Conservation (phyloP, 495 filamentous ascomycete species). For the Talaromyces nanjingensis region DNA sequence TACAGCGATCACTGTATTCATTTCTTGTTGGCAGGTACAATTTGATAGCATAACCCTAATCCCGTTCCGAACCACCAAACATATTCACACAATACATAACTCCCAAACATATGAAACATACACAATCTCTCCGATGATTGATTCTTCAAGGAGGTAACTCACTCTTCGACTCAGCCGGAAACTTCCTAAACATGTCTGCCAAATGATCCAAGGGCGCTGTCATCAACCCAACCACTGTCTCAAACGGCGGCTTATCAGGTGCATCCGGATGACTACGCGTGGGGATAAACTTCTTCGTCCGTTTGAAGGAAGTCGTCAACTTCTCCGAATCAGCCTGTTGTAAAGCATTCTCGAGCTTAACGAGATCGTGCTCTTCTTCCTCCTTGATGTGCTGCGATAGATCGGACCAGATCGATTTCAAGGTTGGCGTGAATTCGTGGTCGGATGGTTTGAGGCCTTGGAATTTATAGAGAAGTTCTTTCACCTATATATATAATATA, state of each 20-base stretch:
- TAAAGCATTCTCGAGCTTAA: constrained; percentile 42
- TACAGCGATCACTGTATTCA: not conserved
- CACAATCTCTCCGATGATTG: too few relatives aligned
- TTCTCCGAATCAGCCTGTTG: constrained; percentile 27
- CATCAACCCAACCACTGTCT: constrained; percentile 13
- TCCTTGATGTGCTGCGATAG: constrained; percentile 53
- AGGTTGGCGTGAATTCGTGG: constrained; percentile 41
- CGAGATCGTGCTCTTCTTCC: constrained; percentile 51
- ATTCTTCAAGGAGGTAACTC: constrained; percentile 1
- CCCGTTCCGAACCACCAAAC: not conserved
- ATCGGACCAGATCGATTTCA: constrained; percentile 45
- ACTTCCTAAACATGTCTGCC: constrained; percentile 13
- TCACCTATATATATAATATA: constrained; percentile 43
- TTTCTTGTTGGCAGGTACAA: not conserved
- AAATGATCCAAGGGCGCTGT: constrained; percentile 13
- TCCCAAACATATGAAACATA: not conserved
- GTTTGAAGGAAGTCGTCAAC: constrained; percentile 45
- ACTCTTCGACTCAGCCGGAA: constrained; percentile 11
- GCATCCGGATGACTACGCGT: constrained; percentile 46
- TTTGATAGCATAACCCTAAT: not conserved
- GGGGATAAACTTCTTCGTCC: constrained; percentile 57
- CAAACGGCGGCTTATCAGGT: constrained; percentile 15
- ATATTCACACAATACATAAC: not conserved
- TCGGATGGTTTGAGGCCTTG: constrained; percentile 45
- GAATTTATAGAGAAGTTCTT: constrained; percentile 54